Base-by-base conservation (phyloP, 2,329 filamentous ascomycete species). In the Bipolaris bicolor region DNA sequence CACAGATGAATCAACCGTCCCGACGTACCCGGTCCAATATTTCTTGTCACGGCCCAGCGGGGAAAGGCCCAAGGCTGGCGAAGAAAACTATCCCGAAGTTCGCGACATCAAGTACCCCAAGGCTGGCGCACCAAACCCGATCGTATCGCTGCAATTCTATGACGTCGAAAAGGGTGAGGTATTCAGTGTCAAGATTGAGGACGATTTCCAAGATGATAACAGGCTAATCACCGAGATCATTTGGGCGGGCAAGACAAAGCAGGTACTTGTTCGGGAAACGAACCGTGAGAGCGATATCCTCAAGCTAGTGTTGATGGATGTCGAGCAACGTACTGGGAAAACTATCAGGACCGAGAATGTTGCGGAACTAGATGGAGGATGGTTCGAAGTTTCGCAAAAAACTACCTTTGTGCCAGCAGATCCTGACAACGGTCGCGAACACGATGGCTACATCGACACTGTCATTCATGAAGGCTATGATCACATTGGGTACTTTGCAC, bases 71-170 rank as follows among this genome's bases (percentile, higher is more conserved):
- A 76, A 81, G 7, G 79, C 84, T 1, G 92, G 91, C 18, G 86
- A 96, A 64, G 92, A 97, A 74, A 88, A 86, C 50, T 99, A 99
- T 72, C 95, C 95, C 0, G 93, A 98, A 71, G 88, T 94, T 34
- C 86, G 89, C 62, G 81, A 92, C 67, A 96, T 99, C 84, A 99
- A 99, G 77, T 99, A 99, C 70, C 96, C 95, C 46, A 98, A 98
- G 77, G 90, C 95, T 18, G 96, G 95, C 3, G 89, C 93, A 2
- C 92, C 94, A 45, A 99, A 99, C 75, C 95, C 95, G 0, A 86
- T 91, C 13, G 94, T 99, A 3, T 88, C 92, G 59, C 79, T 99
- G 31, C 84, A 91, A 52, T 96, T 98, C 77, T 98, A 94, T 76
- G 93, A 98, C 65, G 82, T 97, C 18, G 82, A 82, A 9, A 90